Evolutionary conservation across 441 rosid genomes (phyloP).

Genomic region (Mallotus repandus): DNA sequence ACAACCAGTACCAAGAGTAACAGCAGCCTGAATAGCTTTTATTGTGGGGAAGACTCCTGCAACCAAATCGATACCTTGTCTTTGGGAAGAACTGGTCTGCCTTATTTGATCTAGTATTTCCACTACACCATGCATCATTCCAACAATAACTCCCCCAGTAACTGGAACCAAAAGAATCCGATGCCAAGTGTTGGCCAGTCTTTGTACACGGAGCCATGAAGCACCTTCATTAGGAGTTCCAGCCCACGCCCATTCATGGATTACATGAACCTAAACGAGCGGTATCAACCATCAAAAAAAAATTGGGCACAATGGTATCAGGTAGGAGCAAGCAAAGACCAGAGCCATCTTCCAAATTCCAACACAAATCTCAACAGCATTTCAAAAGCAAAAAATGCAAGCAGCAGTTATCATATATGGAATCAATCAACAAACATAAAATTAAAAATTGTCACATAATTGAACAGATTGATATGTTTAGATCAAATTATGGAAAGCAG

Average conservation of each 20-base stretch:
- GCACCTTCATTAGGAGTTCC: conserved; percentile 97
- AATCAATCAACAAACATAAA: no score
- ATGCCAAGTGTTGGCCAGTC: conserved; percentile 90
- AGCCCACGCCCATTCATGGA: conserved; percentile 98
- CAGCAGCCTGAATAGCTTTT: conserved; percentile 94
- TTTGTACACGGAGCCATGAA: conserved; percentile 92
- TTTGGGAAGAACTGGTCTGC: conserved; percentile 60
- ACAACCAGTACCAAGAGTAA: conserved; percentile 92
- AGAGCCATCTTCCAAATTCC: no score
- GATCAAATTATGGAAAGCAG: neutral
- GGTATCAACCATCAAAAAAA: neutral
- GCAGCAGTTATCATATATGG: no score
- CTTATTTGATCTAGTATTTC: conserved; percentile 85
- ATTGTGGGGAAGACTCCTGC: conserved; percentile 81
- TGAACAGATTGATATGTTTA: no score
- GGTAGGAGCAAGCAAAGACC: no score
- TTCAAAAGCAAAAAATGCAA: no score
- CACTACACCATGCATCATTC: conserved; percentile 94
- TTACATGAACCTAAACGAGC: conserved; percentile 65
- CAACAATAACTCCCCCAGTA: conserved; percentile 92
- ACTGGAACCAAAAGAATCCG: conserved; percentile 88
- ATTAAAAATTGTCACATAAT: no score
- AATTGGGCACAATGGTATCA: no score
- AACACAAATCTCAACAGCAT: neutral
- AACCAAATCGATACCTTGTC: conserved; percentile 74